Evolutionary conservation across 176 grass and related monocot genomes (phyloP), one percentile per base, ranked within the genome.

Genomic region (Secale cereale): DNA sequence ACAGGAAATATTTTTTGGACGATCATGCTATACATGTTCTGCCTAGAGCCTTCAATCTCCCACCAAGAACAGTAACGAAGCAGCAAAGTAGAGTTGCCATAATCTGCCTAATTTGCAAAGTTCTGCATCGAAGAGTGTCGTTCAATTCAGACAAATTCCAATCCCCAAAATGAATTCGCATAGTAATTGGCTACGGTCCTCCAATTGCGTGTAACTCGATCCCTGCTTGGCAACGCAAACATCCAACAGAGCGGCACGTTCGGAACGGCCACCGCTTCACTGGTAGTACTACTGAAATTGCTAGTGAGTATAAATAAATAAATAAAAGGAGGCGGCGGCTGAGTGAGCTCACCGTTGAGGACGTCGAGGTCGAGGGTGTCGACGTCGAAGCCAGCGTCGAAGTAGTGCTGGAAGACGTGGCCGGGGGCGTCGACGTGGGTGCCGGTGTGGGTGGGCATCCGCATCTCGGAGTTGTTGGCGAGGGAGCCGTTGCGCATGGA

Each of bases 341-440:
- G 74, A 32, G 30, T 17, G 65, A 71, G 10, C 11, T 46, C 74
- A 90, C 92, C 92, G 76, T 94, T 94, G 72, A 94, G 88, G 52
- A 94, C 86, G 10, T 85, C 65, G 48, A 94, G 92, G 62, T 94
- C 92, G 79, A 94, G 88, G 0, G 86, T 86, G 69, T 94, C 92
- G 19, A 94, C 85, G 28, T 94, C 92, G 74, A 91, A 94, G 29
- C 92, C 92, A 10, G 82, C 86, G 48, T 94, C 92, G 74, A 88
- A 94, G 71, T 94, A 94, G 67, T 94, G 88, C 73, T 88, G 88
- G 83, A 86, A 94, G 40, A 94, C 88, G 61, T 94, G 92, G 14
- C 92, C 83, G 13, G 89, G 92, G 35, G 92, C 92, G 65, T 94
- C 92, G 16, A 94, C 89, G 65, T 91, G 92, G 46, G 92, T 94